Base-by-base conservation (phyloP, 805 yeast species). In the Lachancea sp. region DNA sequence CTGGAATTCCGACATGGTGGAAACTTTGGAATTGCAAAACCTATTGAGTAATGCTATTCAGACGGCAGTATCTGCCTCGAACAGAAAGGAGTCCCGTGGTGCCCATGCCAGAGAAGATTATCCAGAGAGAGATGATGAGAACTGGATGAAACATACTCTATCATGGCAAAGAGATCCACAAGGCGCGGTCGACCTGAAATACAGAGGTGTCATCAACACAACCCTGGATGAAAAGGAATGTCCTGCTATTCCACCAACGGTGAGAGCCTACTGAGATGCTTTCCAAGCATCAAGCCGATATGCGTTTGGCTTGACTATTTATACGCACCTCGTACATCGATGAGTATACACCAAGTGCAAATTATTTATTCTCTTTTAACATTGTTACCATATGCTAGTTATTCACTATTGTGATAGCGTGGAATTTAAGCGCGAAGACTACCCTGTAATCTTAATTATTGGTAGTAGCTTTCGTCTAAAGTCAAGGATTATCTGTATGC, bases 81-180 rank as follows among this genome's bases (percentile, higher is more conserved):
- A 87, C 42, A 86, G 98, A 75, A 81, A 74, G 60, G 98, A 90
- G 72, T 88, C 97, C 28, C 86, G 98, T 74, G 98, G 98, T 72
- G 97, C 98, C 36, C 98, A 90, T 63, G 97, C 98, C 45, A 83
- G 97, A 74, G 98, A 90, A 69, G 98, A 90, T 67, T 89, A 68
- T 72, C 97, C 95, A 59, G 80, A 78, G 48, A 87, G 98, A 78
- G 96, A 90, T 63, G 98, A 90, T 65, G 88, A 63, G 42, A 74
- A 88, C 75, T 90, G 98, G 98, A 87, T 86, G 90, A 92, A 90
- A 73, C 98, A 90, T 70, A 75, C 97, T 36, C 71, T 90, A 61
- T 86, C 97, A 38, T 90, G 92, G 88, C 97, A 92, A 74, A 59
- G 67, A 43, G 63, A 68, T 20, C 72, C 72, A 46, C 94, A 90